phyloP scores from a whole-genome alignment of 441 rosid genomes.

The Macaranga tanarius region DNA sequence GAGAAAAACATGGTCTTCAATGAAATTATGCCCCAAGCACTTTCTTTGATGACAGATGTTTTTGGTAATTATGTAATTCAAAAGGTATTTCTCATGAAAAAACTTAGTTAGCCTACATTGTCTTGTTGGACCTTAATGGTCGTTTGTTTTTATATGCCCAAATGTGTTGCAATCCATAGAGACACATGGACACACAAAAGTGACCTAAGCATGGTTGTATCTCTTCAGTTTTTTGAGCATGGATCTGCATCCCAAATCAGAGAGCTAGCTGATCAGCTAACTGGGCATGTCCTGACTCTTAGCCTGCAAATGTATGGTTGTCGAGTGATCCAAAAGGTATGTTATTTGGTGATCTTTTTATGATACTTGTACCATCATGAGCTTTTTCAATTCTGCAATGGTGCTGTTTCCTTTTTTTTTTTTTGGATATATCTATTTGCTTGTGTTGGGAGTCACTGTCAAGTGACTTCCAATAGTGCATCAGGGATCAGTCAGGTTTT shows the following conservation, averaged over 20 bases:
- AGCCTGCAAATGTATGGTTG: constrained; percentile 92
- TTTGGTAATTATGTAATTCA: constrained; percentile 85
- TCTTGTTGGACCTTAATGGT: neutral
- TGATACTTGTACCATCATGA: neutral
- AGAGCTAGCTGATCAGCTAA: constrained; percentile 66
- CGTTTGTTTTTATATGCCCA: constrained; percentile 6
- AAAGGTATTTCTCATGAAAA: constrained; percentile 44
- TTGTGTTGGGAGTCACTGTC: neutral
- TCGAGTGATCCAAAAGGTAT: constrained; percentile 82
- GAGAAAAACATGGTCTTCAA: constrained; percentile 69
- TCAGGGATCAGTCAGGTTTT: neutral
- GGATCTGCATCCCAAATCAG: constrained; percentile 64
- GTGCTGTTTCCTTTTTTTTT: neutral
- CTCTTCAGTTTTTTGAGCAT: constrained; percentile 74
- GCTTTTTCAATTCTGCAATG: neutral
- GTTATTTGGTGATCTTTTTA: neutral
- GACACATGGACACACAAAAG: neutral
- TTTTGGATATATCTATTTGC: neutral
- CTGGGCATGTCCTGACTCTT: constrained; percentile 70
- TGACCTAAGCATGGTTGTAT: constrained; percentile 10
- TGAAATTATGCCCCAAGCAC: constrained; percentile 68
- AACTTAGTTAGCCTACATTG: constrained; percentile 4
- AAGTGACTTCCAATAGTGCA: neutral
- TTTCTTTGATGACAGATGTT: constrained; percentile 77
- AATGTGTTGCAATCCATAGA: neutral